Conservation (phyloP, 192 early-diverging fungal species). For the Coemansia sp. region DNA sequence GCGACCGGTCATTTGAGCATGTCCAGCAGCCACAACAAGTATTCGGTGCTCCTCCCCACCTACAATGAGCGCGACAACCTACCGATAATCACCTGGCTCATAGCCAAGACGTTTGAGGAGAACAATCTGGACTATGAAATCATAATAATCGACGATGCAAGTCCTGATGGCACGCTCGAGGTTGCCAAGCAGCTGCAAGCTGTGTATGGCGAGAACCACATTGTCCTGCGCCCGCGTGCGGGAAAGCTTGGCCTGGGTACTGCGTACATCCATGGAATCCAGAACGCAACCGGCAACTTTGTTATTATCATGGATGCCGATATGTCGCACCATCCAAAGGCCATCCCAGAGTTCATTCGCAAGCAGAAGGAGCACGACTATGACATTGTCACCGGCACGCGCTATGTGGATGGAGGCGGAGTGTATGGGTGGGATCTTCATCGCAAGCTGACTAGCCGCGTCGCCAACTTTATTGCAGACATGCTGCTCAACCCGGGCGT, state of each 20-base stretch:
- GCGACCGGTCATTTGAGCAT: slow-evolving; percentile 24
- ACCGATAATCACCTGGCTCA: slow-evolving; percentile 92
- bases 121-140: slow-evolving; percentile 91
- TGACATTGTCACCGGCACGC: slow-evolving; percentile 94
- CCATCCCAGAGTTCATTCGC: slow-evolving; percentile 93
- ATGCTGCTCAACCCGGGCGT: slow-evolving; percentile 86
- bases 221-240: slow-evolving; percentile 90
- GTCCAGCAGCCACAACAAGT: slow-evolving; percentile 60
- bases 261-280: slow-evolving; percentile 93
- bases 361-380: slow-evolving; percentile 81
- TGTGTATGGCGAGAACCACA: slow-evolving; percentile 82
- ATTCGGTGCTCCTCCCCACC: slow-evolving; percentile 95
- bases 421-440: slow-evolving; percentile 98
- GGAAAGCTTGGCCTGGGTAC: slow-evolving; percentile 97
- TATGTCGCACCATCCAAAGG: slow-evolving; percentile 99
- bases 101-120: slow-evolving; percentile 85
- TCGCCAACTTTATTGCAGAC: slow-evolving; percentile 94
- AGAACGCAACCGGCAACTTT: slow-evolving; percentile 93
- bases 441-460: slow-evolving; percentile 95
- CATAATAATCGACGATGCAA: slow-evolving; percentile 95
- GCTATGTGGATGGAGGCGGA: slow-evolving; percentile 84
- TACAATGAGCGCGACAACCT: slow-evolving; percentile 98
- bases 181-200: slow-evolving; percentile 87
- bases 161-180: slow-evolving; percentile 94
- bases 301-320: slow-evolving; percentile 99